A percentile compares a stretch with the other conserved stretches of the same genome.
phyloP scores from a whole-genome alignment of 768 basidiomycete genomes.

The Pleurotus eryngii region DNA sequence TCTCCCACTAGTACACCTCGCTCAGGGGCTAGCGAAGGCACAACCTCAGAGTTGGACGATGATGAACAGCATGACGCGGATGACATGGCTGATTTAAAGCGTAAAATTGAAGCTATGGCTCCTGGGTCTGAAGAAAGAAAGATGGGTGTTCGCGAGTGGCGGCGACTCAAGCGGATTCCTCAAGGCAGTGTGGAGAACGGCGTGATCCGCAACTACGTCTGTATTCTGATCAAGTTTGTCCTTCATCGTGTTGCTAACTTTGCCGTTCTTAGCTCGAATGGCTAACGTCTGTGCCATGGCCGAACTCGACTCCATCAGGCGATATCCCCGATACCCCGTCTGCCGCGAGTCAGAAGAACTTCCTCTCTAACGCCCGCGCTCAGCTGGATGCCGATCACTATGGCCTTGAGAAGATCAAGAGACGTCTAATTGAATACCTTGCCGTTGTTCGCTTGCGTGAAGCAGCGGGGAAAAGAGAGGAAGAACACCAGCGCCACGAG shows the following conservation, averaged over 20 bases:
- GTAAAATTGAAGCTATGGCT: constrained; percentile 72
- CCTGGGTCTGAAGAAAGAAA: constrained; percentile 77
- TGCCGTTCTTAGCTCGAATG: constrained; percentile 70
- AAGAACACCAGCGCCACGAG: constrained; percentile 17
- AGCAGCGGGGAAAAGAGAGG: constrained; percentile 37
- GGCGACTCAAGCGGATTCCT: constrained; percentile 82
- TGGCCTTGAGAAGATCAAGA: constrained; percentile 90
- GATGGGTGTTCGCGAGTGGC: constrained; percentile 80
- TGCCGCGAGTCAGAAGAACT: constrained; percentile 23
- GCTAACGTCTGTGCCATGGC: constrained; percentile 86
- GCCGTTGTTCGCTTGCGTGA: constrained; percentile 73
- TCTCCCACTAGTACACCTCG: background rate
- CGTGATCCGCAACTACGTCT: constrained; percentile 79
- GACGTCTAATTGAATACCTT: constrained; percentile 86
- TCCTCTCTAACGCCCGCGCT: constrained; percentile 65
- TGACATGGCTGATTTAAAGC: constrained; percentile 69
- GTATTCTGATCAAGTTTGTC: constrained; percentile 20
- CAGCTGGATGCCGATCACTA: constrained; percentile 91
- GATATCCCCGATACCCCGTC: constrained; percentile 14
- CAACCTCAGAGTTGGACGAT: constrained; percentile 60
- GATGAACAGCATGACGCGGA: constrained; percentile 81
- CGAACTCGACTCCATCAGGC: constrained; percentile 36
- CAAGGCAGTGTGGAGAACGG: constrained; percentile 89
- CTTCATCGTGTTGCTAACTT: background rate
- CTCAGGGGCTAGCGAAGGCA: constrained; percentile 22